phyloP scores from a whole-genome alignment of 805 yeast species.

The Torulaspora microellipsoides region DNA sequence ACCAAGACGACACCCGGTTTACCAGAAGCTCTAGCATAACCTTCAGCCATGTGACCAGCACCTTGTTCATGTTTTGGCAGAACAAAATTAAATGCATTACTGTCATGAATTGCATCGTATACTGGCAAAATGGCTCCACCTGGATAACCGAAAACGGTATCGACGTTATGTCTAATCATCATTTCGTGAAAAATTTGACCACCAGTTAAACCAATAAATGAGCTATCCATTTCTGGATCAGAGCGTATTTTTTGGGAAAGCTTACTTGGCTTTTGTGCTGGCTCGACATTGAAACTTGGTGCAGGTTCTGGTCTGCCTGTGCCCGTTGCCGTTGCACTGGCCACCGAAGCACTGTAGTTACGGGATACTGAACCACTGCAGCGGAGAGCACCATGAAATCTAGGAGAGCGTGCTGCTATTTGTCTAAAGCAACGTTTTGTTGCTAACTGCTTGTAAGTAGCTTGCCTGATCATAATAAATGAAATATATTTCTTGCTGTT shows the following conservation, averaged over 20 bases:
- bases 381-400: slow-evolving; percentile 5
- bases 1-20: slow-evolving; percentile 97
- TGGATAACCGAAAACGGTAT: slow-evolving; percentile 94
- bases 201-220: slow-evolving; percentile 94
- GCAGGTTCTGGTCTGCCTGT: slow-evolving; percentile 35
- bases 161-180: slow-evolving; percentile 96
- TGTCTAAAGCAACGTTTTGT: slow-evolving; percentile 16
- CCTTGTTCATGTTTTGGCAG: slow-evolving; percentile 98
- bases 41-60: slow-evolving; percentile 99
- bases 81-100: slow-evolving; percentile 82
- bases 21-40: slow-evolving; percentile 92
- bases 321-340: slow-evolving; percentile 9
- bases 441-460: slow-evolving; percentile 17
- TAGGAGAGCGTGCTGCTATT: slow-evolving; percentile 5
- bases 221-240: slow-evolving; percentile 56
- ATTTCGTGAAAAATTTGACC: slow-evolving; percentile 98
- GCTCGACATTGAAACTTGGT: slow-evolving; percentile 33
- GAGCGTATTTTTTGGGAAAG: slow-evolving; percentile 8
- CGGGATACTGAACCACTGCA: slow-evolving; percentile 9
- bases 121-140: slow-evolving; percentile 99
- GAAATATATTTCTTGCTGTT: neutral
- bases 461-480: slow-evolving; percentile 22
- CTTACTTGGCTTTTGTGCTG: slow-evolving; percentile 13
- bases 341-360: slow-evolving; percentile 15
- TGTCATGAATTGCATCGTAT: slow-evolving; percentile 92